Conservation (phyloP, 2,329 filamentous ascomycete genomes). For the Cephalotrichum gorgonifer region DNA sequence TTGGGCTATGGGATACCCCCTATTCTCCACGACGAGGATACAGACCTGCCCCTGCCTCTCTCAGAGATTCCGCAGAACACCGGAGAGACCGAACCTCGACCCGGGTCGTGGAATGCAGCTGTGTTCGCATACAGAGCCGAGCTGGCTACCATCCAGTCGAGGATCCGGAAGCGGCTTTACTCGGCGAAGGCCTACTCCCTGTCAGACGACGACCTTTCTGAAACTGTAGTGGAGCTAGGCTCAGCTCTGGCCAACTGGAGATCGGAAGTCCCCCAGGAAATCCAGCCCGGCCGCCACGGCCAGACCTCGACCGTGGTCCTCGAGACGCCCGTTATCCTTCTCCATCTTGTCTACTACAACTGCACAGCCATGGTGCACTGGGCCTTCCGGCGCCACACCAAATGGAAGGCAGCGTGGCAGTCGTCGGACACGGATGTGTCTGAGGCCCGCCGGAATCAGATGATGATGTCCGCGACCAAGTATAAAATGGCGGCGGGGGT, state of each 20-base stretch:
- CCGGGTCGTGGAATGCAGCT: not conserved
- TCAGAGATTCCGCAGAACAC: too few species aligned
- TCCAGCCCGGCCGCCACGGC: not conserved
- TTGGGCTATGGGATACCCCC: not conserved
- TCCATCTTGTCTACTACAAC: not conserved
- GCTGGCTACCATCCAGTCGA: not conserved
- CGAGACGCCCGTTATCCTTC: not conserved
- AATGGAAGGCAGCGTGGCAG: not conserved
- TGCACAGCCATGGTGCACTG: not conserved
- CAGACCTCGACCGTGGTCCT: not conserved
- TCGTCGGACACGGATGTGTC: too few species aligned
- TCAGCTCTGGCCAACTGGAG: not conserved
- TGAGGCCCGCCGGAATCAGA: not conserved
- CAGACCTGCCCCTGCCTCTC: not conserved
- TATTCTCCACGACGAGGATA: not conserved
- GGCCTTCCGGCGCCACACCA: not conserved
- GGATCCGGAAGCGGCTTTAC: not conserved
- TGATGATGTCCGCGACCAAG: not conserved
- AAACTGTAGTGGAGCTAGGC: not conserved
- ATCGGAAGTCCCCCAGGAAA: not conserved
- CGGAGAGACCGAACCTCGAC: not conserved
- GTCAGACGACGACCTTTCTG: not conserved
- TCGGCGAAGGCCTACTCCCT: not conserved
- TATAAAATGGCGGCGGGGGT: not conserved
- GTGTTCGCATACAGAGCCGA: not conserved